These are phyloP conservation scores for Dactylellina parvicollis DNA, from an alignment of 2,329 filamentous ascomycete genomes.

Conservation along the genomic window DNA sequence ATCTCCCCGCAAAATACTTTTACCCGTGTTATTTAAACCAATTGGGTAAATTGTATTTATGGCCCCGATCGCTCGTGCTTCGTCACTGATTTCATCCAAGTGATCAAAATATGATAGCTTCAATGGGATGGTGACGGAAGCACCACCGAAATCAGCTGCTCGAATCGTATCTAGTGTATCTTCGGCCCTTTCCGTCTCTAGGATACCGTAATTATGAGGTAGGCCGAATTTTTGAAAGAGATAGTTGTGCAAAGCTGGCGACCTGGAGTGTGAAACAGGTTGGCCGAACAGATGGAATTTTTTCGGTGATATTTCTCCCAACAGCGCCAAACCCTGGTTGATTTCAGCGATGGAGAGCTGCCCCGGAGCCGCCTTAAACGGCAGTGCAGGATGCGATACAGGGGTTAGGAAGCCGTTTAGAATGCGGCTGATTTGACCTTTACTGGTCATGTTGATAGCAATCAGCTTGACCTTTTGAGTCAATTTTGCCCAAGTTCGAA, in stretches of 20 bases:
- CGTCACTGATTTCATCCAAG: conserved; percentile 80
- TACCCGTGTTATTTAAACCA: conserved; percentile 59
- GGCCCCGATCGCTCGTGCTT: conserved; percentile 85
- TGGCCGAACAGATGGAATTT: conserved; percentile 89
- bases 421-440: conserved; percentile 88
- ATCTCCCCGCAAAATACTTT: conserved; percentile 75
- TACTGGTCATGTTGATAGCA: conserved; percentile 91
- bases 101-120: conserved; percentile 87
- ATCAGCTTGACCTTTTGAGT: conserved; percentile 86
- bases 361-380: conserved; percentile 91
- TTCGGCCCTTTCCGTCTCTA: conserved; percentile 71
- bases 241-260: conserved; percentile 87
- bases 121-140: conserved; percentile 93
- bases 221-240: conserved; percentile 80
- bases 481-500: conserved; percentile 75
- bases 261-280: conserved; percentile 82
- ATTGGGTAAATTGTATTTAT: conserved; percentile 89
- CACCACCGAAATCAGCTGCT: conserved; percentile 82
- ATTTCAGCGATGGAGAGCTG: conserved; percentile 93
- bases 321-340: conserved; percentile 76
- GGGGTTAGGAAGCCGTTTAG: conserved; percentile 94
- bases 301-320: conserved; percentile 79
- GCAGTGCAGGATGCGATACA: conserved; percentile 87
- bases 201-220: conserved; percentile 80
- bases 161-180: conserved; percentile 74